Evolutionary conservation across 1,284 basidiomycete genomes (phyloP).

Genomic region (Agroathelia rolfsii): DNA sequence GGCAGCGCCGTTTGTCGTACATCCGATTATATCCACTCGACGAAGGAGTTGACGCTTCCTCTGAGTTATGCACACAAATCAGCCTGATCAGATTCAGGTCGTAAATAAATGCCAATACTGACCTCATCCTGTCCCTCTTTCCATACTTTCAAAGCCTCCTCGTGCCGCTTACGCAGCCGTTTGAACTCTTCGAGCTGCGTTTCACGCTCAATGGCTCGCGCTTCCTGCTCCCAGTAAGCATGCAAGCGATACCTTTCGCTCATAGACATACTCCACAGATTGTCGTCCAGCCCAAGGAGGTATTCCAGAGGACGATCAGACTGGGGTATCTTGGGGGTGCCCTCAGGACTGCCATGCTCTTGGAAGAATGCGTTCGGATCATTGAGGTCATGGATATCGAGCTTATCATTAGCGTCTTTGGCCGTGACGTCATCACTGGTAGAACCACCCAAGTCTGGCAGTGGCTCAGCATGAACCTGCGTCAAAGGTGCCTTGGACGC

Average conservation of each 20-base stretch:
- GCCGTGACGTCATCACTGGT: no score
- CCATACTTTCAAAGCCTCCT: constrained; percentile 18
- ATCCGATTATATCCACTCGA: constrained; percentile 51
- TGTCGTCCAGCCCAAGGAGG: constrained; percentile 23
- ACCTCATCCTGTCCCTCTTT: constrained; percentile 29
- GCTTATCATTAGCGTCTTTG: no score
- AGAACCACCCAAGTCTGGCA: constrained; percentile 7
- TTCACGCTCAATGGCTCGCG: constrained; percentile 18
- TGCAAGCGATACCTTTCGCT: constrained; percentile 30
- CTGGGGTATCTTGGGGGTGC: constrained; percentile 25
- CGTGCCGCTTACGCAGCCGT: constrained; percentile 23
- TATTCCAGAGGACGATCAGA: constrained; percentile 24
- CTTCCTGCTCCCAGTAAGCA: constrained; percentile 24
- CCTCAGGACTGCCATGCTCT: constrained; percentile 19
- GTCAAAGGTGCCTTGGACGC: no score
- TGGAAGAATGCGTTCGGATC: constrained; percentile 24
- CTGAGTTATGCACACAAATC: no score
- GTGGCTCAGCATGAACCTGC: constrained; percentile 1
- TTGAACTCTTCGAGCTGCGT: constrained; percentile 28
- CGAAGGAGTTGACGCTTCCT: constrained; percentile 34
- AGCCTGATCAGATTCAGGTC: no score
- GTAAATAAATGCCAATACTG: no score
- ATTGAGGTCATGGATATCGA: no score
- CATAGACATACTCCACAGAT: constrained; percentile 35
- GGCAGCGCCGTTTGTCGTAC: constrained; percentile 66